A percentile compares a stretch with the other conserved stretches of the same genome.
phyloP scores from a whole-genome alignment of 495 filamentous ascomycete genomes.

The Astrocystis sublimbata region DNA sequence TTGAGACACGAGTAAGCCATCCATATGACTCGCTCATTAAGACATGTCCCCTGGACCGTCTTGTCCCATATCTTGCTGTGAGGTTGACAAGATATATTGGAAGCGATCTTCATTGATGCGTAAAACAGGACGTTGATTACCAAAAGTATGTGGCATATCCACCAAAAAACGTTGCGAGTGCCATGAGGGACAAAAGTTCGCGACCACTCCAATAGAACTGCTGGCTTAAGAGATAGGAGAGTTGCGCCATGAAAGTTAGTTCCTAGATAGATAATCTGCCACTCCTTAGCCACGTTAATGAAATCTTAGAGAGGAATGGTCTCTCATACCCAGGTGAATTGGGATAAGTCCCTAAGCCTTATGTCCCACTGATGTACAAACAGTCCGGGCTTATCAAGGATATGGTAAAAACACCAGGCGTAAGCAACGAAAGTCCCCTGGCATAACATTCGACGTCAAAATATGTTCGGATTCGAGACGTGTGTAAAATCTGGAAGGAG shows the following conservation, averaged over 20 bases:
- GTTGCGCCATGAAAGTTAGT: slow-evolving; percentile 21
- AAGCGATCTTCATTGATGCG: slow-evolving; percentile 41
- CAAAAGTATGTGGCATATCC: slow-evolving; percentile 36
- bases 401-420: slow-evolving; percentile 3
- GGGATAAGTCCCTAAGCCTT: neutral
- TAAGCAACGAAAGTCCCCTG: slow-evolving; percentile 13
- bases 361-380: slow-evolving; percentile 23
- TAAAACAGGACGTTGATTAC: slow-evolving; percentile 42
- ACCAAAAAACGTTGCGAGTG: slow-evolving; percentile 23
- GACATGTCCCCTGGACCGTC: slow-evolving; percentile 40
- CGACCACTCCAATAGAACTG: slow-evolving; percentile 36
- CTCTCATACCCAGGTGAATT: neutral
- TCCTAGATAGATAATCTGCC: slow-evolving; percentile 24
- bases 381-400: neutral
- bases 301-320: neutral
- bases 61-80: slow-evolving; percentile 34
- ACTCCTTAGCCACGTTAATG: neutral
- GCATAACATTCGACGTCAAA: neutral
- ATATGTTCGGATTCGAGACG: neutral
- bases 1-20: slow-evolving; percentile 51
- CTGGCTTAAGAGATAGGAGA: slow-evolving; percentile 28
- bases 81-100: slow-evolving; percentile 46
- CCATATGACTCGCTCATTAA: slow-evolving; percentile 49
- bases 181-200: slow-evolving; percentile 29
- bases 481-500: neutral